Percentiles rank a stretch among this genome's conserved stretches.
Evolutionary conservation across 768 basidiomycete species (phyloP).

Genomic region (Pleurotus platypus): DNA sequence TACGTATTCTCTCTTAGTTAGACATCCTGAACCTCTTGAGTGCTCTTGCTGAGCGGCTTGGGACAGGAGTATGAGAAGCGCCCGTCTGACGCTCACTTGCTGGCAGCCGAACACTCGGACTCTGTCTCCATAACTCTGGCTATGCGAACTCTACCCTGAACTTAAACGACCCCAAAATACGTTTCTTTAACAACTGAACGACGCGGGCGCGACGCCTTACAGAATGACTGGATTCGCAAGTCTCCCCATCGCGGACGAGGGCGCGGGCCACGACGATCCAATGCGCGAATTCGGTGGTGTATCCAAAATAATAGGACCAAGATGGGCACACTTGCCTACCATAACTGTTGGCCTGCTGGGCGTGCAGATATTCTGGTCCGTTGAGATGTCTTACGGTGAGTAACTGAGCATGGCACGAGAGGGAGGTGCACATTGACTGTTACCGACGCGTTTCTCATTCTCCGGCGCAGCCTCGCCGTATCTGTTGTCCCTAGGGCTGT

Average conservation of each 20-base stretch:
- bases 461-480: conserved; percentile 66
- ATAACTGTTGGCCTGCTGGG: conserved; percentile 81
- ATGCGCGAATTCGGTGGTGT: conserved; percentile 40
- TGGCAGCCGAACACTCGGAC: not conserved
- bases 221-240: conserved; percentile 4
- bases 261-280: conserved; percentile 2
- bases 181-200: too few relatives aligned
- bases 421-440: not conserved
- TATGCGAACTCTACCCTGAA: too few relatives aligned
- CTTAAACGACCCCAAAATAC: too few relatives aligned
- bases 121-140: too few relatives aligned
- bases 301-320: conserved; percentile 62
- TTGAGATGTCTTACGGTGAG: conserved; percentile 89
- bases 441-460: not conserved
- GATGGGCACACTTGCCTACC: conserved; percentile 61
- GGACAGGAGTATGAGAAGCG: not conserved
- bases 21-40: too few relatives aligned
- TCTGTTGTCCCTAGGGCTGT: conserved; percentile 81
- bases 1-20: too few relatives aligned
- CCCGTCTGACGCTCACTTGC: not conserved
- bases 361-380: conserved; percentile 88
- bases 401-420: conserved; percentile 6
- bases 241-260: not conserved
- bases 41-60: too few relatives aligned
- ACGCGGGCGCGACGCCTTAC: not conserved